Evolutionary conservation across 129 eudicot genomes (phyloP).

Genomic region (Dittrichia graveolens): DNA sequence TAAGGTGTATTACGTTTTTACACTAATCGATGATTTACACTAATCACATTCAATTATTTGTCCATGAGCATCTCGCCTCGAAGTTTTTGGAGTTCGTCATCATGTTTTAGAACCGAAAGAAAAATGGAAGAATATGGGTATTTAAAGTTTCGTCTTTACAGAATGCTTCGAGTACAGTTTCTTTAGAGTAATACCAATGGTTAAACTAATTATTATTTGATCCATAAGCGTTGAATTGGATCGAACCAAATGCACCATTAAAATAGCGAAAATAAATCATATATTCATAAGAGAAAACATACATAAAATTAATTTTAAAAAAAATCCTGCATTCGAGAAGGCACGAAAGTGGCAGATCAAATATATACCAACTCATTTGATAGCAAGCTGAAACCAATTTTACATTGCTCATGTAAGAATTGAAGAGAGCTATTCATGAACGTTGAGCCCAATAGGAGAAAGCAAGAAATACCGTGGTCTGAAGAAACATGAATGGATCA

Average conservation of each 20-base stretch:
- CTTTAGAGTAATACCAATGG: neutral
- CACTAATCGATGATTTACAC: too few relatives aligned
- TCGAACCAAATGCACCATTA: slow-evolving; percentile 5
- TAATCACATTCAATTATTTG: too few relatives aligned
- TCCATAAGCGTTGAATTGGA: neutral
- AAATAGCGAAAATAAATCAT: neutral
- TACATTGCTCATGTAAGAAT: slow-evolving; percentile 30
- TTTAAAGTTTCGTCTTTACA: too few relatives aligned
- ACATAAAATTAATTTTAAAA: slow-evolving; percentile 9
- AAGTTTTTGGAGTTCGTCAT: too few relatives aligned
- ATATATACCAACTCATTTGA: slow-evolving; percentile 32
- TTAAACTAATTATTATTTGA: neutral
- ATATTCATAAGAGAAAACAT: slow-evolving; percentile 11
- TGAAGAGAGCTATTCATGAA: slow-evolving; percentile 21
- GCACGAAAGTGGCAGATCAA: neutral
- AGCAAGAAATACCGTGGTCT: slow-evolving; percentile 19
- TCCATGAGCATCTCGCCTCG: too few relatives aligned
- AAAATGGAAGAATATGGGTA: too few relatives aligned
- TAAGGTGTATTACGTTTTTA: too few relatives aligned
- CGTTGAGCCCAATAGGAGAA: slow-evolving; percentile 10
- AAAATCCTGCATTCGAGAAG: neutral
- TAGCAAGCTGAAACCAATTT: slow-evolving; percentile 34
- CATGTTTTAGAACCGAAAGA: too few relatives aligned
- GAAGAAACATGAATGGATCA: slow-evolving; percentile 14
- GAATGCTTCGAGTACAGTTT: too few relatives aligned